Base-by-base conservation (phyloP, 2,329 filamentous ascomycete species). In the Aquanectria penicillioides region DNA sequence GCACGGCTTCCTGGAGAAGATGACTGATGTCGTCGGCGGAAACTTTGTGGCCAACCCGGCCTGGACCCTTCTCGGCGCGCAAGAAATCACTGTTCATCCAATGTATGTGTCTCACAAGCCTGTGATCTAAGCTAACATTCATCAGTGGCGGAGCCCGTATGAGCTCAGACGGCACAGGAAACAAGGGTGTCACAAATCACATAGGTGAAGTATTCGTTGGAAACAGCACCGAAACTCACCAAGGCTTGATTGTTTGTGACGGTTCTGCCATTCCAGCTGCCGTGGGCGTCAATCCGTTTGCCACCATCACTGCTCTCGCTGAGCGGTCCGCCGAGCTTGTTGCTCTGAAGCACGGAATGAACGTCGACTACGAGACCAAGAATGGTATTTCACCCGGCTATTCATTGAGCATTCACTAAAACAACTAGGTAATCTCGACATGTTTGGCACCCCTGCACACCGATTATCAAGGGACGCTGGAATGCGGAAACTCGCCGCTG, bases 241-340 rank as follows among this genome's bases (percentile, higher is more conserved):
- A 76, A 0, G 88, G 87, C 0, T 77, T 91, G 2, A 78, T 89
- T 15, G 84, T 89, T 25, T 84, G 83, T 0, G 89, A 91, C 68
- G 87, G 77, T 8, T 80, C 88, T 3, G 74, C 86, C 1, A 82
- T 91, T 13, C 88, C 89, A 0, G 82, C 83, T 7, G 83, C 88
- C 1, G 76, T 91, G 2, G 83, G 87, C 12, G 86, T 87, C 3
- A 91, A 91, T 66, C 88, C 89, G 0, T 82, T 89, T 49, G 89
- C 88, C 2, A 91, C 88, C 1, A 91, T 91, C 62, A 83, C 87
- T 0, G 88, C 89, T 3, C 80, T 92, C 17, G 87, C 89, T 0
- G 89, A 91, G 73, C 79, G 89, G 9, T 84, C 84, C 0, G 81
- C 90, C 6, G 82, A 85, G 29, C 17, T 56, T 11, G 52, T 46